These are phyloP conservation scores for Aureobasidium leucospermi DNA, from an alignment of 2,329 filamentous ascomycete genomes.

Conservation along the genomic window DNA sequence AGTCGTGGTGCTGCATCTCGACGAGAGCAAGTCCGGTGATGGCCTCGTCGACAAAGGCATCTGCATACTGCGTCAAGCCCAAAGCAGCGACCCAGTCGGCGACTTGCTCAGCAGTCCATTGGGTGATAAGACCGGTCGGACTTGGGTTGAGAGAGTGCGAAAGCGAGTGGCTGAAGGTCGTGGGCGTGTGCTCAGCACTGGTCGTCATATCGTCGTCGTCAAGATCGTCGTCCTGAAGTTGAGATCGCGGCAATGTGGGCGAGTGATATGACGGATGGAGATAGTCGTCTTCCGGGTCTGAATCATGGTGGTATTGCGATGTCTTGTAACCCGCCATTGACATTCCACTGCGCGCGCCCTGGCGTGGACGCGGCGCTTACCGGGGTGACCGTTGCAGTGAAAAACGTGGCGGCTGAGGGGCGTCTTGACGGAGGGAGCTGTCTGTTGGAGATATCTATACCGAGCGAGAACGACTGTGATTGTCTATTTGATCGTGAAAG, in stretches of 20 bases:
- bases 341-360: constrained; percentile 11
- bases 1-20: constrained; percentile 80
- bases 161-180: constrained; percentile 62
- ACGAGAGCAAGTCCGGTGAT: constrained; percentile 89
- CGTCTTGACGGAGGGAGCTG: not conserved
- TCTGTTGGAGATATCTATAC: not conserved
- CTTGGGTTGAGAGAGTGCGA: constrained; percentile 47
- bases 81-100: constrained; percentile 79
- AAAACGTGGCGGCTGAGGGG: not conserved
- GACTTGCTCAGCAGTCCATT: constrained; percentile 81
- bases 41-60: constrained; percentile 82
- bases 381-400: not conserved
- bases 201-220: constrained; percentile 45
- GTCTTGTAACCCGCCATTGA: constrained; percentile 31
- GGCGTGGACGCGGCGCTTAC: constrained; percentile 4
- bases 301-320: constrained; percentile 62
- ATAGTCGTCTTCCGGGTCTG: constrained; percentile 53
- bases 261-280: not conserved
- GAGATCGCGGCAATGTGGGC: not conserved
- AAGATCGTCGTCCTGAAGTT: not conserved
- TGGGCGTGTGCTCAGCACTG: constrained; percentile 64
- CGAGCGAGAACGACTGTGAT: not conserved
- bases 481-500: not conserved
- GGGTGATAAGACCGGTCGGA: constrained; percentile 67
- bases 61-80: constrained; percentile 74